Evolutionary conservation across 1,284 basidiomycete species (phyloP), one percentile per base, ranked within the genome.

Genomic region (Uromyces viciae-fabae): DNA sequence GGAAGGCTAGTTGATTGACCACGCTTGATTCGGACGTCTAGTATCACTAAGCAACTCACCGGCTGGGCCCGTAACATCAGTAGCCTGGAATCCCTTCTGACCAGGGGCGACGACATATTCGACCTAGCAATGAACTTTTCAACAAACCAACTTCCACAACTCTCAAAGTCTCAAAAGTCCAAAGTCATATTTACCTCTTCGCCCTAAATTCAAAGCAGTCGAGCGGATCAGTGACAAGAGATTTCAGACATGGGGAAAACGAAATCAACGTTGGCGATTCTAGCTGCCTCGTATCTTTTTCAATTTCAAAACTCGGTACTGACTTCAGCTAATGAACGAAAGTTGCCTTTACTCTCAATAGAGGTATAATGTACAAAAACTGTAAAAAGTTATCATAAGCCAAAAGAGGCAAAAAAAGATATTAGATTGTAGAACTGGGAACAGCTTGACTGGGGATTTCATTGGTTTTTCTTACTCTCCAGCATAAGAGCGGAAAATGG

Each of bases 301-400:
- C 49, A 40, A 68, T 9, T 68, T n/a, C 1, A 25, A 54, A 60
- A 60, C 17, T 43, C 54, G 43, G 19, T 17, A 73, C 78, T 64
- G 56, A 81, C 78, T 54, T 81, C 78, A 40, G 69, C 78, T 60
- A 81, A 62, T n/a, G 78, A 81, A 17, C 78, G 68, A 54, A 81
- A 81, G 33, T 71, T 62, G 25, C 78, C 78, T 74, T 81, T 81
- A 46, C 78, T 71, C n/a, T 58, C 71, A 31, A 81, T 81, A 17
- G 78, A 81, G 11, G 78, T 81, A 40, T 81, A 81, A 81, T 81
- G 78, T 5, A 81, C 78, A 66, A 81, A 81, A 46, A 81, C 78
- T 81, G 22, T 17, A 22, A n/a, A 28, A 49, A 36, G 14, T 15
- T 25, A 78, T 28, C n/a, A 22, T 25, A 38, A 22, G 1, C 33